These are phyloP conservation scores for Epichloe sp. DNA, from an alignment of 2,329 filamentous ascomycete species.

Conservation along the genomic window DNA sequence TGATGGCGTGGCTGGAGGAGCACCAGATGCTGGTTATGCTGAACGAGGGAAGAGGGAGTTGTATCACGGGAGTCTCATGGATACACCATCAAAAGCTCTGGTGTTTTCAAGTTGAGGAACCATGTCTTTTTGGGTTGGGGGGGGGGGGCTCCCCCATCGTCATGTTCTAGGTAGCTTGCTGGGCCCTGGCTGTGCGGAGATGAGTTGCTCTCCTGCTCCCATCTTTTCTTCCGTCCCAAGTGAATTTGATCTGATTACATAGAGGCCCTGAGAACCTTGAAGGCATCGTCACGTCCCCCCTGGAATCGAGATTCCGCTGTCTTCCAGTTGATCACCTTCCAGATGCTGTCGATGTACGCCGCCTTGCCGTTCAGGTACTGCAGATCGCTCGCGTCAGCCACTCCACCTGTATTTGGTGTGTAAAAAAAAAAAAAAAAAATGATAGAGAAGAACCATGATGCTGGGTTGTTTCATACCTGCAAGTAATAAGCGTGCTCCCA, in stretches of 20 bases:
- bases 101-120: no score
- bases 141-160: no score
- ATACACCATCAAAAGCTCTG: neutral
- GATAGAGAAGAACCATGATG: neutral
- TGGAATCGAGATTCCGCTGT: constrained; percentile 50
- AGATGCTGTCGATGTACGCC: constrained; percentile 62
- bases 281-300: constrained; percentile 35
- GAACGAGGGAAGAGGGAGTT: neutral
- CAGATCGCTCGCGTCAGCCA: constrained; percentile 15
- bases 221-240: no score
- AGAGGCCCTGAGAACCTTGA: constrained; percentile 30
- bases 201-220: no score
- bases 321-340: constrained; percentile 70
- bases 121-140: no score
- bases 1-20: constrained; percentile 1
- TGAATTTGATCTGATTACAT: constrained; percentile 15
- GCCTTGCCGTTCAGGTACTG: constrained; percentile 67
- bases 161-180: no score
- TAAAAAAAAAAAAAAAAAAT: neutral
- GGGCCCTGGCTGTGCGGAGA: no score
- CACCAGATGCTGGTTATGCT: constrained; percentile 5
- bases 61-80: neutral
- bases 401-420: neutral
- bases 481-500: constrained; percentile 93
- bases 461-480: constrained; percentile 37